These are phyloP conservation scores for Nitzschia putrida DNA, from an alignment of 108 stramenopile genomes.

Conservation along the genomic window DNA sequence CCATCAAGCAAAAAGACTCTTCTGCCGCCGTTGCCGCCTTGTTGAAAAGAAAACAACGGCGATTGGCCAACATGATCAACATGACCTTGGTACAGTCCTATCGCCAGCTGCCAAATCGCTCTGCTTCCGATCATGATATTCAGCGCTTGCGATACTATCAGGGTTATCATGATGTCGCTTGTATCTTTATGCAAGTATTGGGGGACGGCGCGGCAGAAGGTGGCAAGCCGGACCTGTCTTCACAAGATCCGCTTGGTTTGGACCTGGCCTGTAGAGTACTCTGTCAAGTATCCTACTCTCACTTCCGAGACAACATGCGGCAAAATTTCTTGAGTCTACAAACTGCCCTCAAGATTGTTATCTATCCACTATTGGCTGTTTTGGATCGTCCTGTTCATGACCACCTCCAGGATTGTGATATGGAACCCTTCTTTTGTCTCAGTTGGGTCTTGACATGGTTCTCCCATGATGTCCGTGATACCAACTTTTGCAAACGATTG, in stretches of 20 bases:
- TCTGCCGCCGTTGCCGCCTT: conserved; percentile 40
- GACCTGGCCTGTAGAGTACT: conserved; percentile 68
- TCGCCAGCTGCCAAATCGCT: neutral
- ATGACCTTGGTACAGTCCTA: conserved; percentile 62
- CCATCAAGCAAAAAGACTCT: conserved; percentile 62
- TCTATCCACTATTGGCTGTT: conserved; percentile 65
- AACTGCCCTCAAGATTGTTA: conserved; percentile 55
- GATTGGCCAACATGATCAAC: conserved; percentile 80
- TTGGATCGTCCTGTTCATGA: conserved; percentile 74
- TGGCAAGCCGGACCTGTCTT: neutral
- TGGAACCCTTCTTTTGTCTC: conserved; percentile 91
- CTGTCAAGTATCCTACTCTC: conserved; percentile 59
- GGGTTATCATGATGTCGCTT: conserved; percentile 86
- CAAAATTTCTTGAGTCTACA: conserved; percentile 62
- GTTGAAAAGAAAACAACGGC: conserved; percentile 67
- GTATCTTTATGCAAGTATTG: conserved; percentile 68
- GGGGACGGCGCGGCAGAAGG: conserved; percentile 21
- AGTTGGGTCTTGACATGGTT: conserved; percentile 94
- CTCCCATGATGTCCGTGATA: conserved; percentile 87
- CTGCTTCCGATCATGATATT: conserved; percentile 5
- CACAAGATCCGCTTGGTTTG: conserved; percentile 43
- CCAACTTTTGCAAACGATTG: conserved; percentile 75
- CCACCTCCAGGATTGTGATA: conserved; percentile 69
- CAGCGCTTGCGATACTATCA: conserved; percentile 75
- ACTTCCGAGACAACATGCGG: conserved; percentile 66